Conservation (phyloP, 2,329 filamentous ascomycete genomes). For the Dactylellina leptospora region DNA sequence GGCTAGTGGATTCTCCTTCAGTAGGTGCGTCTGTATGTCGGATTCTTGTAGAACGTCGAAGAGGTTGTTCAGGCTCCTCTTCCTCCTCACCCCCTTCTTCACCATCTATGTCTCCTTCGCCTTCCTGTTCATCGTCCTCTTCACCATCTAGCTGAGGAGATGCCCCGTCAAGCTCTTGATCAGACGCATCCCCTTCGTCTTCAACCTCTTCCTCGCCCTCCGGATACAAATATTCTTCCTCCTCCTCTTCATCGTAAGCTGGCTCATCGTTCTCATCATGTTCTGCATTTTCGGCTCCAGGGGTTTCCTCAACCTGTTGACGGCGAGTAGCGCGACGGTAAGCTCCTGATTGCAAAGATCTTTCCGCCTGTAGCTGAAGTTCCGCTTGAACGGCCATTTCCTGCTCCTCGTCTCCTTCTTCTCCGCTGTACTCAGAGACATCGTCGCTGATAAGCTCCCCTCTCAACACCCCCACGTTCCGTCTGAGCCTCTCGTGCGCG, state of each 20-base stretch:
- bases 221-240: conserved; percentile 21
- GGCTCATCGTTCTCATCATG: conserved; percentile 7
- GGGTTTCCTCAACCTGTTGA: conserved; percentile 42
- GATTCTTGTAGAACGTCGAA: conserved; percentile 38
- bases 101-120: conserved; percentile 1
- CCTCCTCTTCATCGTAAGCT: conserved; percentile 13
- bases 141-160: background rate
- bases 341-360: conserved; percentile 34
- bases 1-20: conserved; percentile 1
- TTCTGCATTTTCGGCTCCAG: conserved; percentile 11
- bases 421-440: conserved; percentile 11
- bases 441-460: conserved; percentile 6
- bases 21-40: conserved; percentile 18
- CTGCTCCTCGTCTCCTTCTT: conserved; percentile 21
- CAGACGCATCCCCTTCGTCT: conserved; percentile 10
- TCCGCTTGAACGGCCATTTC: conserved; percentile 40
- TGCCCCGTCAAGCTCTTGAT: conserved; percentile 7
- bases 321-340: conserved; percentile 41
- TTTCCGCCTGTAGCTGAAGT: conserved; percentile 40
- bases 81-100: conserved; percentile 11
- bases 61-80: conserved; percentile 24
- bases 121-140: background rate
- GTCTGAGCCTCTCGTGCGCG: conserved; percentile 28
- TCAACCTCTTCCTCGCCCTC: conserved; percentile 9
- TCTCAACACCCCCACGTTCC: conserved; percentile 38